Evolutionary conservation across 169 alveolate genomes (phyloP), one percentile per base, ranked within the genome.

Genomic region (Babesia ovis): DNA sequence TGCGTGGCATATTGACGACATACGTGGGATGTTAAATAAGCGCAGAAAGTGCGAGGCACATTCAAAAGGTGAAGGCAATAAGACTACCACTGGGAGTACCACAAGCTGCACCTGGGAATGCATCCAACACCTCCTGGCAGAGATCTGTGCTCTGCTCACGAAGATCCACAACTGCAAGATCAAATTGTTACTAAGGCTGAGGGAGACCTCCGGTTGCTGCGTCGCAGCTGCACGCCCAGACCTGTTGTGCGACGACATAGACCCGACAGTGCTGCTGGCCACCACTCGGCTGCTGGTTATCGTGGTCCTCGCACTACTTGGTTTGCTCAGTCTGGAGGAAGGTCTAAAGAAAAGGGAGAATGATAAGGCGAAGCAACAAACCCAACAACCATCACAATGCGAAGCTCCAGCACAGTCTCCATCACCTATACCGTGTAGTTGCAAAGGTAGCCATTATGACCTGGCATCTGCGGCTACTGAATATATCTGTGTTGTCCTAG

Each of bases 281-380:
- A 22, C 50, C 4, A 23, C 23, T 12, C 25, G 74, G 11, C n/a
- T 35, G 5, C 11, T 64, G 20, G 37, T 64, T 43, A 45, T 64
- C 6, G 16, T 64, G 23, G 60, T 46, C 25, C 42, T 64, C 3
- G 60, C 74, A 1, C 9, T 50, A 1, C 11, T 12, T 4, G 59
- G 45, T 23, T 35, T 64, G 35, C 25, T 64, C 14, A 32, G 31
- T 4, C 51, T 64, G 14, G 48, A 64, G 8, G 62, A 64, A 29
- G 3, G 37, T 16, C 3, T 48, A 35, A 25, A 27, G 22, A 9
- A 61, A 29, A 4, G 23, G 27, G 34, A 45, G 2, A 5, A 25
- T 45, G 16, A 39, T 4, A 46, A 14, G 14, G 46, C 14, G 14
- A 8, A 9, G 25, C 35, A 23, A 50, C n/a, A 50, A 20, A 23